Evolutionary conservation across 1,284 basidiomycete species (phyloP), one percentile per base, ranked within the genome.

Genomic region (Sphaerobolus stellatus): DNA sequence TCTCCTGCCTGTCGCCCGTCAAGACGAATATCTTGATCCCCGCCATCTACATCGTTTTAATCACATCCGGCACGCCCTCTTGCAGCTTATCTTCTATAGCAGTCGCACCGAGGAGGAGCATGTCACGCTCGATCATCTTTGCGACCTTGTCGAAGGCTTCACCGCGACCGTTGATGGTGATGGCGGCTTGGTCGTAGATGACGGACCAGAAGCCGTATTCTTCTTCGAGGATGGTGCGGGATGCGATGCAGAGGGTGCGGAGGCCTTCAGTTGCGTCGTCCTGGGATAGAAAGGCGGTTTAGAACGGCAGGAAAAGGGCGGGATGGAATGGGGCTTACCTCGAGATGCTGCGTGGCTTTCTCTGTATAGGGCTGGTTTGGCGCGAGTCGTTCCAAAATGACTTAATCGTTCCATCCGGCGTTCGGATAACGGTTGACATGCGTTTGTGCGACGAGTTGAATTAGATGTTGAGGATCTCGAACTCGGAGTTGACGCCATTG

Each of bases 11-110:
- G 71, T 99, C 97, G 2, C 97, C 97, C 1, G 97, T 99, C 48
- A 99, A 74, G 9, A 99, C 94, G 97, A 97, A 99, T 33, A 99
- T 88, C 85, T 98, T 98, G 75, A 99, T 98, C 0, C 97, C 97
- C 27, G 96, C 96, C 80, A 90, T 92, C 67, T 99, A 96, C 36
- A 99, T 72, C 1, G 94, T 98, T 67, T 98, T 94, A 57, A 99
- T 99, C 2, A 97, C 89, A 65, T 99, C 97, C 0, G 97, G 97
- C 1, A 99, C 97, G 43, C 97, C 97, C 53, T 99, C 97, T 69
- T 99, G 97, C 30, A 99, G 76, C 71, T 97, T 98, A 72, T 99
- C 97, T 70, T 99, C 97, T 62, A 99, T 96, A 6, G 97, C 97
- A 1, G 97, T 99, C 8, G 97, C 96, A 8, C 97, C 97, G 2